These are phyloP conservation scores for Solanum piurae DNA, from an alignment of 257 asterid species.

Conservation along the genomic window DNA sequence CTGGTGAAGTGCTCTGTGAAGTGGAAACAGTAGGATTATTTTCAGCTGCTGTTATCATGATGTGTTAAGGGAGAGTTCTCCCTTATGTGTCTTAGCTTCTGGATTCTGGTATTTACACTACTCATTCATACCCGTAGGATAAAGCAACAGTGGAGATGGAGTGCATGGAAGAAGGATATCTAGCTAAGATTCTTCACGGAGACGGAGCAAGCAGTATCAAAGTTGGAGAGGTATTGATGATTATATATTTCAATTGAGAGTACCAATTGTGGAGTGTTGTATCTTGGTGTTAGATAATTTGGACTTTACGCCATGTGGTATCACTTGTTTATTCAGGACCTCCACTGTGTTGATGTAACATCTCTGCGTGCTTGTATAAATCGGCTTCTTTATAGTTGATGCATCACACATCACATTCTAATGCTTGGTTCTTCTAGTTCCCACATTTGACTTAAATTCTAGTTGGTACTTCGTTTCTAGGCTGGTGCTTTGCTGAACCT, in stretches of 20 bases:
- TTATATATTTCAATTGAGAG: background rate
- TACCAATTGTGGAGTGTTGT: background rate
- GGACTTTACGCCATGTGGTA: background rate
- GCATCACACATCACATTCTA: background rate
- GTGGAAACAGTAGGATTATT: slow-evolving; percentile 81
- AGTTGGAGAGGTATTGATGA: slow-evolving; percentile 92
- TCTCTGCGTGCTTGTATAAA: background rate
- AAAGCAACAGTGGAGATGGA: slow-evolving; percentile 99
- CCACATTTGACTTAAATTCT: background rate
- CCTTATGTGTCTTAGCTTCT: background rate
- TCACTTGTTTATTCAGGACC: background rate
- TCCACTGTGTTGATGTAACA: background rate
- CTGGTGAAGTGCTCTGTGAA: slow-evolving; percentile 99
- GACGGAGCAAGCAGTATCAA: slow-evolving; percentile 89
- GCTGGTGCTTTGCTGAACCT: background rate
- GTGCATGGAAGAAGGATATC: slow-evolving; percentile 99
- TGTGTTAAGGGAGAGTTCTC: slow-evolving; percentile 7
- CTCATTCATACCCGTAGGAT: slow-evolving; percentile 36
- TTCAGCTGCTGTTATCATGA: background rate
- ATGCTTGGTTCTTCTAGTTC: background rate
- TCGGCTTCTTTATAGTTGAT: background rate
- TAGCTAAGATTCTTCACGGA: slow-evolving; percentile 78
- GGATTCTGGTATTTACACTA: background rate
- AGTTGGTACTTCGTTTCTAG: background rate
- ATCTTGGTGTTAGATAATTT: slow-evolving; percentile 1